Base-by-base conservation (phyloP, 129 eudicot species). In the Apium graveolens region DNA sequence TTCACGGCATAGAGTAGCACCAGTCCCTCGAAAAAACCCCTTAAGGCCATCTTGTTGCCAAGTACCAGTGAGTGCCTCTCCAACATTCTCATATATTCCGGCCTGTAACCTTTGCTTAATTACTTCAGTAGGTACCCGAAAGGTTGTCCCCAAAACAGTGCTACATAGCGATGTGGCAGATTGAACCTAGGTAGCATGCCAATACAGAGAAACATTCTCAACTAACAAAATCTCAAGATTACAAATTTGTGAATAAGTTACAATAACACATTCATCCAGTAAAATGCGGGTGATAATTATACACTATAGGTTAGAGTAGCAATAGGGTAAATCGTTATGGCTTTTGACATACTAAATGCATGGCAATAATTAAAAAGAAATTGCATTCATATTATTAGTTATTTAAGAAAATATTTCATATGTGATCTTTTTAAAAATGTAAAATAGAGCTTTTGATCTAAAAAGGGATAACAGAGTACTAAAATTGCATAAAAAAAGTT, bases 11-110 rank as follows among this genome's bases (percentile, higher is more conserved):
- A 94, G 96, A 75, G 98, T 94, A 16, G 93, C 98, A 81, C 96
- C 97, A 13, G 98, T 94, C 86, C 98, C 98, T 66, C 97, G 93
- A 84, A 94, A 91, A 80, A 94, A 91, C 41, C 97, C 98, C 86
- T 81, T 84, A 20, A 90, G 87, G 81, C 98, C 96, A 82, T 94
- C 98, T 88, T 91, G 97, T 37, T 86, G 89, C 98, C 98, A 94
- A 48, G 97, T 91, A 55, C 92, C 91, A 66, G 86, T 74, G 46
- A 91, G 80, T 57, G 97, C 98, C 77, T 90, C 92, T 29, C 96
- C 97, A 29, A 91, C 97, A 65, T 88, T 90, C 72, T 91, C 87
- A 78, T 86, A 91, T 69, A 94, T 76, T 70, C 98, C 97, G 68
- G 98, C 98, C 80, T 94, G 98, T 82, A 90, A 85, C 76, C 98